Percentiles rank a stretch among this genome's conserved stretches.
phyloP scores from a whole-genome alignment of 352 stramenopile genomes.

The Globisporangium paddicum region DNA sequence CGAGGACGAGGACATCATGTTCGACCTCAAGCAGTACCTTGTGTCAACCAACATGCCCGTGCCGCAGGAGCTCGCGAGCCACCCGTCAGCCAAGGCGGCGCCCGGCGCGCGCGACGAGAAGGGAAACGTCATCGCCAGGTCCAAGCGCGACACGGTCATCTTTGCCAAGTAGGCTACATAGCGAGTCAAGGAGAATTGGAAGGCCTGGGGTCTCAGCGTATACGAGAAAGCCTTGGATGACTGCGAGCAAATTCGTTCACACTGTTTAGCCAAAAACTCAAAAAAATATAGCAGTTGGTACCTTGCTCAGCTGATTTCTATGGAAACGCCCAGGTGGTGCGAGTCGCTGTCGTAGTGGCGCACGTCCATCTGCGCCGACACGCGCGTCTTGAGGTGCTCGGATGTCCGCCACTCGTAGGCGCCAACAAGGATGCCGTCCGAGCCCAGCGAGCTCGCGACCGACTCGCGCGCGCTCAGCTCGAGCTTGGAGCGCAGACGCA shows the following conservation, averaged over 20 bases:
- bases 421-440: constrained; percentile 68
- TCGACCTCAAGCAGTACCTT: constrained; percentile 96
- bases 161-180: constrained; percentile 73
- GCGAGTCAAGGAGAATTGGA: neutral
- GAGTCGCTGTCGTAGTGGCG: constrained; percentile 82
- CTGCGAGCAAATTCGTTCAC: neutral
- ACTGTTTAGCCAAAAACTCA: neutral
- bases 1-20: constrained; percentile 96
- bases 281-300: constrained; percentile 7
- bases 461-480: constrained; percentile 40
- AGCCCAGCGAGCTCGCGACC: constrained; percentile 58
- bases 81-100: constrained; percentile 91
- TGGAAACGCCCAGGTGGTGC: constrained; percentile 78
- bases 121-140: constrained; percentile 82
- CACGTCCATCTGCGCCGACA: constrained; percentile 76
- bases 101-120: constrained; percentile 77
- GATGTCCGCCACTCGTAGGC: constrained; percentile 78
- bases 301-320: constrained; percentile 63
- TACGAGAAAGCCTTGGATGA: neutral
- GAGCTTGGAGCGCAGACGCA: constrained; percentile 55
- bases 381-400: constrained; percentile 64
- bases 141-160: constrained; percentile 86
- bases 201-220: constrained; percentile 3
- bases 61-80: constrained; percentile 90
- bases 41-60: constrained; percentile 93